Evolutionary conservation across 257 asterid genomes (phyloP), one percentile per base, ranked within the genome.

Genomic region (Nicotiana undulata): DNA sequence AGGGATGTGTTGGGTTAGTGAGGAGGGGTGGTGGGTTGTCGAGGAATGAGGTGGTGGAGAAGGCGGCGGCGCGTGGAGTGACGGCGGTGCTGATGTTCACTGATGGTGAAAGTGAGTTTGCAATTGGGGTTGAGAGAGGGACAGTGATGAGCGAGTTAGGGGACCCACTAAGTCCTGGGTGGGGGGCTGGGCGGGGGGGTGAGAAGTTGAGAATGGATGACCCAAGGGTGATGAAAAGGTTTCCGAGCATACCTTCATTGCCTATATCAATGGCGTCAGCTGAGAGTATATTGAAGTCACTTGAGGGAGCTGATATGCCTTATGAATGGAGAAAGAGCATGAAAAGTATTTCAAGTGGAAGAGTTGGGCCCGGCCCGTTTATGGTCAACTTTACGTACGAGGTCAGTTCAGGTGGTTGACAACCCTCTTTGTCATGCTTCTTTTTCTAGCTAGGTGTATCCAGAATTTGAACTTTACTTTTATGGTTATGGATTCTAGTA

Each of bases 91-190:
- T 95, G 24, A 91, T 95, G 97, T 95, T 93, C 87, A 92, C 97
- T 29, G 97, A 93, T 86, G 80, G 96, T 4, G 82, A 82, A 28
- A 82, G 59, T 65, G 63, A 84, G 85, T 37, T 44, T 70, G 37
- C 17, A 44, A 84, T 82, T 40, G 99, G 99, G 82, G 93, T 95
- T 51, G 99, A 95, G 86, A 92, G 99, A 87, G 99, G 98, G 85
- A 93, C 99, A 1, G 98, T 92, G 59, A 86, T 93, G 97, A 86
- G 86, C 34, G 98, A 97, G 6, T 61, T 93, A 80, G 99, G 98
- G 89, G 99, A 95, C 93, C 98, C 99, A 75, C 90, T 95, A 22
- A 95, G 83, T 83, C 98, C 98, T 6, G 97, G 94, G 9, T 95
- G 99, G 98, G 92, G 93, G 97, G 90, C 93, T 34, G 94, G 90